Conservation (phyloP, 805 yeast species). For the Blastobotrys mokoenaii region DNA sequence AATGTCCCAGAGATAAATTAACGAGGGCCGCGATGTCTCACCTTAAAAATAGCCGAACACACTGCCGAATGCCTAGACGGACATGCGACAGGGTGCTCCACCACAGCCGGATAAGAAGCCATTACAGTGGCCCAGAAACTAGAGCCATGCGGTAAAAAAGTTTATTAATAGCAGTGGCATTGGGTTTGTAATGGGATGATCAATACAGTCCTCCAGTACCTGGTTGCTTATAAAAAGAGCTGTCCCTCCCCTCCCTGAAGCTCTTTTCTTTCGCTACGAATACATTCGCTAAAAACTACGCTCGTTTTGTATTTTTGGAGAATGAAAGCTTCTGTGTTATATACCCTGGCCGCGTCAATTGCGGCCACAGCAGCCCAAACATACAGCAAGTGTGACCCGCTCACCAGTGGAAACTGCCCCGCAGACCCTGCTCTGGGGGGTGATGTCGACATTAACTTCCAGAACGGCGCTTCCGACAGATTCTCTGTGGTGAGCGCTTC, state of each 20-base stretch:
- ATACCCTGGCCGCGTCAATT: background rate
- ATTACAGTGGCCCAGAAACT: no score
- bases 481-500: slow-evolving; percentile 15
- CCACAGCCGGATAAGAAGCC: no score
- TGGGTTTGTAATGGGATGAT: no score
- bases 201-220: background rate
- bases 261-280: background rate
- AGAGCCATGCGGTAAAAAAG: no score
- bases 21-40: no score
- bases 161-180: no score
- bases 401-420: slow-evolving; percentile 31
- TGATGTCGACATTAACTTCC: slow-evolving; percentile 45
- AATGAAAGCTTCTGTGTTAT: background rate
- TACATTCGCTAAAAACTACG: background rate
- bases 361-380: slow-evolving; percentile 20
- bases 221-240: no score
- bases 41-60: no score
- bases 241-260: background rate
- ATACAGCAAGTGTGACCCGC: slow-evolving; percentile 38
- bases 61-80: no score
- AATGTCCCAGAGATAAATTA: no score
- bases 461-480: slow-evolving; percentile 32
- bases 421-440: slow-evolving; percentile 58
- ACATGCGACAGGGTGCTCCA: no score
- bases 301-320: background rate